A percentile compares a stretch with the other conserved stretches of the same genome.
These are phyloP conservation scores for Tylopilus sp. DNA, from an alignment of 768 basidiomycete genomes.

Conservation along the genomic window DNA sequence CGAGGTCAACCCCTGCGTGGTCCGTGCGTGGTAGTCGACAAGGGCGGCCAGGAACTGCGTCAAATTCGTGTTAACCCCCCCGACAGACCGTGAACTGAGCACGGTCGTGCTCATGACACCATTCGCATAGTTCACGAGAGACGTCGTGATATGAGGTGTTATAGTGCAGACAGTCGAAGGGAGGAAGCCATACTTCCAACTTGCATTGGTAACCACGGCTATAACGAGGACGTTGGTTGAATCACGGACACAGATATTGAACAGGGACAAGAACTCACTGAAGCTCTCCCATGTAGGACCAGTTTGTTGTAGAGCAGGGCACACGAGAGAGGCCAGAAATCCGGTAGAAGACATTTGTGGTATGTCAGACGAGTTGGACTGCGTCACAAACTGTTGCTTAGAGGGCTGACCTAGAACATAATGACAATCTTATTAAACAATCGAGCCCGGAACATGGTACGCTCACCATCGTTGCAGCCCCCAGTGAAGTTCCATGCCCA, in stretches of 20 bases:
- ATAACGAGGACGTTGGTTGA: not conserved
- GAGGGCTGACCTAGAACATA: not conserved
- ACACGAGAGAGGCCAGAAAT: not conserved
- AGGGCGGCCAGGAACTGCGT: constrained; percentile 11
- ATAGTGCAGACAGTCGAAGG: constrained; percentile 9
- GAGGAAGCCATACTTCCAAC: constrained; percentile 16
- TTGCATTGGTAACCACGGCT: constrained; percentile 3
- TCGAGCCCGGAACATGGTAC: not conserved
- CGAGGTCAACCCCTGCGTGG: constrained; percentile 9
- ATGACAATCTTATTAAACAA: too few relatives aligned
- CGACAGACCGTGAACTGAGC: not conserved
- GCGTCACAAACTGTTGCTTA: constrained; percentile 2
- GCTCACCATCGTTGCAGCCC: constrained; percentile 2
- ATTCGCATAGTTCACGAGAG: constrained; percentile 10
- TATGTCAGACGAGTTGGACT: not conserved
- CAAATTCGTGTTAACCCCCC: constrained; percentile 1
- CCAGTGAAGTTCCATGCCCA: constrained; percentile 5
- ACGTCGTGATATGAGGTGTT: constrained; percentile 7
- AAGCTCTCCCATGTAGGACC: not conserved
- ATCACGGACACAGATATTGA: not conserved
- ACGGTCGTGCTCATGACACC: not conserved
- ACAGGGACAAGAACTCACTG: not conserved
- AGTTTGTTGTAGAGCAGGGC: constrained; percentile 1
- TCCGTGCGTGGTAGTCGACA: constrained; percentile 1
- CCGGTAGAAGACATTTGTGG: not conserved